These are phyloP conservation scores for Backusella morwellensis DNA, from an alignment of 192 early-diverging fungal genomes.

Conservation along the genomic window DNA sequence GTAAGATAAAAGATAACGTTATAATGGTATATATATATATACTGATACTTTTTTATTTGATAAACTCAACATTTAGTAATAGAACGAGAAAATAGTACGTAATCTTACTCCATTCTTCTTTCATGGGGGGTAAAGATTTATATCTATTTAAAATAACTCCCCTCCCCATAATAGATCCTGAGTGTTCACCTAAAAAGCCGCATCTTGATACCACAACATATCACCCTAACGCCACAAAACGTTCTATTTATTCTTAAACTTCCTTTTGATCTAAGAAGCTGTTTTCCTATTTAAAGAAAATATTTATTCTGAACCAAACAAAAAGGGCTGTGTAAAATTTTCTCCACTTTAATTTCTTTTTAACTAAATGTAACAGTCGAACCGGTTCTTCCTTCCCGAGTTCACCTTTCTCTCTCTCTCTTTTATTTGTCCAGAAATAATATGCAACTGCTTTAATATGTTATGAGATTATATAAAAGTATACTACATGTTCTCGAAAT, in stretches of 20 bases:
- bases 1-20: neutral
- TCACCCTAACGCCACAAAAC: neutral
- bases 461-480: too few species aligned
- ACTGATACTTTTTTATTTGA: too few species aligned
- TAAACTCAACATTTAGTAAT: neutral
- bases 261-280: neutral
- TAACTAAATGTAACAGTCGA: neutral
- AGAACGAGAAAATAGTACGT: neutral
- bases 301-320: neutral
- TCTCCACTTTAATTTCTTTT: neutral
- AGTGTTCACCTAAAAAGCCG: neutral
- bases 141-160: too few species aligned
- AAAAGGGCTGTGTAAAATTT: neutral
- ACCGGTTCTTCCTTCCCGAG: neutral
- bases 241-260: neutral
- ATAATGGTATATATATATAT: too few species aligned
- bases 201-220: neutral
- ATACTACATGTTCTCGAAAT: too few species aligned
- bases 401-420: too few species aligned
- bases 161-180: neutral
- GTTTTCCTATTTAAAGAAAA: neutral
- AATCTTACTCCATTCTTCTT: too few species aligned
- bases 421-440: too few species aligned
- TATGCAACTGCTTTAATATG: too few species aligned
- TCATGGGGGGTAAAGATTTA: too few species aligned